phyloP scores from a whole-genome alignment of 345 rosid species.

The Linum lewisii region DNA sequence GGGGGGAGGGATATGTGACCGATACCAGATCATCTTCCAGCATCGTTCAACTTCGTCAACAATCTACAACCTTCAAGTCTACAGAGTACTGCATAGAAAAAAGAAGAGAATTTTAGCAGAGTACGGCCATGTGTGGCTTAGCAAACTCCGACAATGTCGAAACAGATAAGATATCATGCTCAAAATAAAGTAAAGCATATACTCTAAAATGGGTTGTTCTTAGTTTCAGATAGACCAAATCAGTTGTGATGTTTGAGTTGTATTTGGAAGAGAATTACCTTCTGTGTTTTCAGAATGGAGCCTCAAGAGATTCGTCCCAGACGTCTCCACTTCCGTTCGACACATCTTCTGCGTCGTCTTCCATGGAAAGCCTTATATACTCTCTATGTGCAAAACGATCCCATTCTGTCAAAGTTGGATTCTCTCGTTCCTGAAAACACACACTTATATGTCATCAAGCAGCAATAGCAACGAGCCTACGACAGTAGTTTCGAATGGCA shows the following conservation, averaged over 20 bases:
- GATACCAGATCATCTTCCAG: too few relatives aligned
- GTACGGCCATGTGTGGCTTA: too few relatives aligned
- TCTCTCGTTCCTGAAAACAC: constrained; percentile 4
- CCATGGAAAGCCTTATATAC: constrained; percentile 5
- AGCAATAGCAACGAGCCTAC: neutral
- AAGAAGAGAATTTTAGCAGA: too few relatives aligned
- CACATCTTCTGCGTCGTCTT: constrained; percentile 4
- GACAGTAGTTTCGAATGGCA: neutral
- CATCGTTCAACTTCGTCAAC: too few relatives aligned
- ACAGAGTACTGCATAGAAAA: too few relatives aligned
- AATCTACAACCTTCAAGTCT: too few relatives aligned
- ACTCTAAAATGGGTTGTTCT: too few relatives aligned
- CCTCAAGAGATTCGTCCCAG: neutral
- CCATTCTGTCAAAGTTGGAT: constrained; percentile 7
- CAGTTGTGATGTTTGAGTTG: neutral
- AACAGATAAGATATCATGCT: too few relatives aligned
- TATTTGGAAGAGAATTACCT: neutral
- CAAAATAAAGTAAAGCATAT: too few relatives aligned
- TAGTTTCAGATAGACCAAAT: neutral
- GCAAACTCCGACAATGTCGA: too few relatives aligned
- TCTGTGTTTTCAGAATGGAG: neutral
- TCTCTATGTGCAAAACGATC: constrained; percentile 6
- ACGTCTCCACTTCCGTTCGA: constrained; percentile 3
- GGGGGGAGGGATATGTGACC: too few relatives aligned
- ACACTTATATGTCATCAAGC: neutral